Evolutionary conservation across 306 rosid genomes (phyloP).

Genomic region (Amphicarpaea edgeworthii): DNA sequence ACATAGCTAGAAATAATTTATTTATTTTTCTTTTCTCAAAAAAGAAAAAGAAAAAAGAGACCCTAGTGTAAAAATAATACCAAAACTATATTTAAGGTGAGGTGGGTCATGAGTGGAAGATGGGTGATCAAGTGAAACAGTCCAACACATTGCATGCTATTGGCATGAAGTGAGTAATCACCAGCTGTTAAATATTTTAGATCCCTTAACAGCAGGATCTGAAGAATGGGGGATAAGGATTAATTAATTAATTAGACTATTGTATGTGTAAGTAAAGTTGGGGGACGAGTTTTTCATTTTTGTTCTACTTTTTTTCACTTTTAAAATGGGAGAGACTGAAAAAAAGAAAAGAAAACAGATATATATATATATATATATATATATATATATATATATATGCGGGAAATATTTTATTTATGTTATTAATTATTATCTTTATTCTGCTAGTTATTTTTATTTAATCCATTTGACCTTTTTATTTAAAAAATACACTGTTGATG

Average conservation of each 20-base stretch:
- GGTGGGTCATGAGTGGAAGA: constrained; percentile 60
- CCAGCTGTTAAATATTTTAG: constrained; percentile 79
- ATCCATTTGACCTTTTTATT: neutral
- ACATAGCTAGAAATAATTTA: constrained; percentile 40
- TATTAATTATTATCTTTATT: constrained; percentile 12
- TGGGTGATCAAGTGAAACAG: constrained; percentile 50
- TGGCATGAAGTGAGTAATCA: constrained; percentile 52
- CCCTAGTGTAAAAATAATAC: neutral
- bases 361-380: too few relatives aligned
- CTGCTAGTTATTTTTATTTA: constrained; percentile 1
- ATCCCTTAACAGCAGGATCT: constrained; percentile 62
- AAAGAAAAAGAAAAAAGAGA: neutral
- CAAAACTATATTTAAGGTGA: constrained; percentile 36
- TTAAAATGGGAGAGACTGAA: neutral
- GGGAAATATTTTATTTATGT: too few relatives aligned
- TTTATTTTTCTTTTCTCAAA: neutral
- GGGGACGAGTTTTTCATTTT: constrained; percentile 42
- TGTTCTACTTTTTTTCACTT: constrained; percentile 26
- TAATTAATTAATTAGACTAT: constrained; percentile 19
- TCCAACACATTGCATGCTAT: constrained; percentile 46
- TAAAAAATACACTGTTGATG: neutral
- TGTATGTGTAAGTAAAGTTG: constrained; percentile 47
- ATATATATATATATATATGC: too few relatives aligned
- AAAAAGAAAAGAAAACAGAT: constrained; percentile 19
- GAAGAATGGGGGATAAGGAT: constrained; percentile 30